Evolutionary conservation across 1,284 basidiomycete species (phyloP).

Genomic region (Sanghuangporus baumii): DNA sequence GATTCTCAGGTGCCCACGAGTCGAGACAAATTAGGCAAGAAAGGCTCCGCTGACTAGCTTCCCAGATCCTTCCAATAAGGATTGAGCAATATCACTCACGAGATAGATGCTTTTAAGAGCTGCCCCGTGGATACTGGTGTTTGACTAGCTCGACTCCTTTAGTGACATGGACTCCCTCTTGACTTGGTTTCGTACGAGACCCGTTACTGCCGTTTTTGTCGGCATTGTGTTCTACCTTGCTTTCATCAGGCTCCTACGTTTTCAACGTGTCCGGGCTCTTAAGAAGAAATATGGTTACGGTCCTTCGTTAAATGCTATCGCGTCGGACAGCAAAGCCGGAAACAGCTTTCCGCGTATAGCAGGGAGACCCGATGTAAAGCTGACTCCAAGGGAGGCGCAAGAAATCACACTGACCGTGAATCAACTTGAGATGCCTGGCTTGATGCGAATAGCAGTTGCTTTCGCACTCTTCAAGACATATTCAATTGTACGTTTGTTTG

Average conservation of each 20-base stretch:
- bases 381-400: conserved; percentile 41
- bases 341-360: not conserved
- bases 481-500: conserved; percentile 34
- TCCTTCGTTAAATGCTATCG: not conserved
- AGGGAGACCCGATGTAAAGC: conserved; percentile 16
- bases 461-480: conserved; percentile 48
- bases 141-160: too few relatives aligned
- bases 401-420: conserved; percentile 30
- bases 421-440: conserved; percentile 38
- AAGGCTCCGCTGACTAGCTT: too few relatives aligned
- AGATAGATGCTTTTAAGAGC: too few relatives aligned
- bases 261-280: conserved; percentile 2
- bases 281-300: conserved; percentile 4
- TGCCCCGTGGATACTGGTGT: too few relatives aligned
- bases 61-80: too few relatives aligned
- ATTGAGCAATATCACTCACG: too few relatives aligned
- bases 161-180: too few relatives aligned
- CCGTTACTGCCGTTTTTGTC: not conserved
- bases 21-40: too few relatives aligned
- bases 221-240: not conserved
- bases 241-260: conserved; percentile 1
- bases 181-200: not conserved
- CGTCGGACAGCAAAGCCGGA: not conserved
- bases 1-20: too few relatives aligned
- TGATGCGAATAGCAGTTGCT: conserved; percentile 33